A percentile compares a stretch with the other conserved stretches of the same genome.
Evolutionary conservation across 1,284 basidiomycete species (phyloP).

Genomic region (Amylostereum areolatum): DNA sequence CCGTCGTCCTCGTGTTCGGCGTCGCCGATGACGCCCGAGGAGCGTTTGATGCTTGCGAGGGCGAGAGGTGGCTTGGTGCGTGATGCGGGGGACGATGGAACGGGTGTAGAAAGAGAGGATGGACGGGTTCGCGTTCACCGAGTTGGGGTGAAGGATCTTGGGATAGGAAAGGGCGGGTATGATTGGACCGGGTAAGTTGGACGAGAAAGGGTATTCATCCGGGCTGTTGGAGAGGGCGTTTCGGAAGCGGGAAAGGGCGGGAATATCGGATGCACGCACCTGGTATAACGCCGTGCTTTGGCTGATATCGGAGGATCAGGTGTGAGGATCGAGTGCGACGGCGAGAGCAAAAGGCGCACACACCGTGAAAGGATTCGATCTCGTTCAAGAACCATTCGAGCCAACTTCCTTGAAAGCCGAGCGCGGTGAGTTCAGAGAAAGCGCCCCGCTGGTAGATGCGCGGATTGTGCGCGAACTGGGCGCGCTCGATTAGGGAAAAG

Average conservation of each 20-base stretch:
- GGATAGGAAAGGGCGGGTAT: conserved; percentile 77
- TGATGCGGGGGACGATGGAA: conserved; percentile 79
- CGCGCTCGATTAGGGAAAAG: conserved; percentile 93
- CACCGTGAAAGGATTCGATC: conserved; percentile 91
- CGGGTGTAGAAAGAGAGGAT: conserved; percentile 89
- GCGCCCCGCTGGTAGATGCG: conserved; percentile 80
- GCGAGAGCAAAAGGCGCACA: conserved; percentile 22
- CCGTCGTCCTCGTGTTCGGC: conserved; percentile 82
- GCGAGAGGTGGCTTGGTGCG: conserved; percentile 59
- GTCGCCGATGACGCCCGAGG: conserved; percentile 58
- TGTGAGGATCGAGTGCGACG: background rate
- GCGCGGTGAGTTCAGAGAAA: conserved; percentile 70
- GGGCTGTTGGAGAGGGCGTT: conserved; percentile 48
- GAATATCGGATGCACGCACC: conserved; percentile 36
- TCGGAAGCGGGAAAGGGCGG: conserved; percentile 3
- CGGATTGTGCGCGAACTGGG: conserved; percentile 94
- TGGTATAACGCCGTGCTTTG: conserved; percentile 89
- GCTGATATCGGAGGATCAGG: conserved; percentile 41
- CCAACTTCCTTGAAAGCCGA: conserved; percentile 83
- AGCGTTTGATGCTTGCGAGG: conserved; percentile 57
- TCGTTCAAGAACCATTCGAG: conserved; percentile 97
- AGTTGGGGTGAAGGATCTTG: conserved; percentile 74
- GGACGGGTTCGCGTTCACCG: conserved; percentile 81
- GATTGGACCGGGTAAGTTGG: conserved; percentile 79
- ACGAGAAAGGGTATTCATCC: conserved; percentile 95